A percentile compares a stretch with the other conserved stretches of the same genome.
These are phyloP conservation scores for Psilocybe cyanescens DNA, from an alignment of 768 basidiomycete species.

Conservation along the genomic window DNA sequence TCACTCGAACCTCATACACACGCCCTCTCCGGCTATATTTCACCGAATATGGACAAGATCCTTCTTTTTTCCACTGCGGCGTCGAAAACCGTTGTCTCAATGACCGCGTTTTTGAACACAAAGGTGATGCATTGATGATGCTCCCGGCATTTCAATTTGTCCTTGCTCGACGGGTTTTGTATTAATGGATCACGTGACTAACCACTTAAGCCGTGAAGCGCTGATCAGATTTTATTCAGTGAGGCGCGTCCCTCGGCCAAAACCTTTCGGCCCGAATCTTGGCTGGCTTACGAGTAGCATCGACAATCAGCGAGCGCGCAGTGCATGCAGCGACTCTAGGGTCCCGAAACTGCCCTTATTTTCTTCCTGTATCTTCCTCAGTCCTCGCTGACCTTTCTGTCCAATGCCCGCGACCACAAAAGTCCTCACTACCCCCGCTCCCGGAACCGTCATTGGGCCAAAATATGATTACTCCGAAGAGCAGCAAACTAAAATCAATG, in stretches of 20 bases:
- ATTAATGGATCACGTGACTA: not conserved
- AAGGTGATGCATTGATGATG: too few species aligned
- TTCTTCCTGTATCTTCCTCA: not conserved
- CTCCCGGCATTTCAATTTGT: not conserved
- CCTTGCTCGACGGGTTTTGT: not conserved
- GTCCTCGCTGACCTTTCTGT: not conserved
- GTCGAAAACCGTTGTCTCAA: too few species aligned
- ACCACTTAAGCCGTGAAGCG: not conserved
- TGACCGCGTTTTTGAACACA: too few species aligned
- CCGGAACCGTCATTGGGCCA: constrained; percentile 56
- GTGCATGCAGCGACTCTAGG: not conserved
- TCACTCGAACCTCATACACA: too few species aligned
- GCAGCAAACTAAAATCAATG: constrained; percentile 61
- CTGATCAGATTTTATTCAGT: not conserved
- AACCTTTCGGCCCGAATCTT: constrained; percentile 9
- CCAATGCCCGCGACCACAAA: constrained; percentile 21
- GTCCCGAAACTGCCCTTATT: not conserved
- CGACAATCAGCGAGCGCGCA: not conserved
- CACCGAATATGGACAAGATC: too few species aligned
- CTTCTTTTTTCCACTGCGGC: too few species aligned
- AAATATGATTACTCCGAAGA: constrained; percentile 63
- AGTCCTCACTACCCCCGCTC: constrained; percentile 60
- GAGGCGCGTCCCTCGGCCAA: constrained; percentile 3
- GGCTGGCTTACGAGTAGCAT: constrained; percentile 10
- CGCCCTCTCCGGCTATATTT: too few species aligned